A percentile compares a stretch with the other conserved stretches of the same genome.
Conservation (phyloP, 768 basidiomycete species). For the Xerocomellus intermedius region DNA sequence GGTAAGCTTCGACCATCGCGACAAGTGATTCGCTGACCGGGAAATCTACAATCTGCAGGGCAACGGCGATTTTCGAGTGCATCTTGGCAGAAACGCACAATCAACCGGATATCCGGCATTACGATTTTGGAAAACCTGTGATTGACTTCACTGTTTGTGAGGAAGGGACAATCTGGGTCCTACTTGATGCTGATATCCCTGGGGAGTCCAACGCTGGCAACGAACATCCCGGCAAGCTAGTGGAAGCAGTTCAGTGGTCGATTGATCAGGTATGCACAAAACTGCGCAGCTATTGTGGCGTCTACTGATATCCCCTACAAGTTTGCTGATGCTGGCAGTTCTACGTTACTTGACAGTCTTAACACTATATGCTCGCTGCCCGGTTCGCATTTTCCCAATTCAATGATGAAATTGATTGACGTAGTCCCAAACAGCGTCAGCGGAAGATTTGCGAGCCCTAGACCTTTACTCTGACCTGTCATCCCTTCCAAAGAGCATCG, state of each 20-base stretch:
- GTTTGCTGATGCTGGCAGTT: conserved; percentile 21
- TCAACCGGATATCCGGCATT: conserved; percentile 31
- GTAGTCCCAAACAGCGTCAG: conserved; percentile 39
- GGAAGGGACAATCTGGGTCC: conserved; percentile 43
- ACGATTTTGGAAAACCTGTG: conserved; percentile 59
- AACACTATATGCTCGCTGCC: conserved; percentile 45
- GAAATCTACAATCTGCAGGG: conserved; percentile 39
- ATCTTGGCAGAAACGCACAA: conserved; percentile 29
- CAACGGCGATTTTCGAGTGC: conserved; percentile 64
- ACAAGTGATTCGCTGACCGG: background rate
- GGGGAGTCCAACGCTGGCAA: conserved; percentile 9
- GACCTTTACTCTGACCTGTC: conserved; percentile 60
- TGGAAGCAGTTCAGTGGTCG: conserved; percentile 34
- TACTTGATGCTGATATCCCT: conserved; percentile 48
- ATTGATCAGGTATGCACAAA: conserved; percentile 38
- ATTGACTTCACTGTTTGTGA: conserved; percentile 50
- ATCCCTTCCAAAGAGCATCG: conserved; percentile 58
- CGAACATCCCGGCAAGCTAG: conserved; percentile 21
- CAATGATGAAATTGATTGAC: background rate
- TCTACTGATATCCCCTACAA: conserved; percentile 9
- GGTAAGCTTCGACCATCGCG: conserved; percentile 45
- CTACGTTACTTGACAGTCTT: conserved; percentile 41
- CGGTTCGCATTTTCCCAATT: conserved; percentile 37
- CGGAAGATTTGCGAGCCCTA: conserved; percentile 48
- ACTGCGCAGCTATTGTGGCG: background rate